Evolutionary conservation across 164 flowering plant species (phyloP), one percentile per base, ranked within the genome.

Genomic region (Malania oleifera): DNA sequence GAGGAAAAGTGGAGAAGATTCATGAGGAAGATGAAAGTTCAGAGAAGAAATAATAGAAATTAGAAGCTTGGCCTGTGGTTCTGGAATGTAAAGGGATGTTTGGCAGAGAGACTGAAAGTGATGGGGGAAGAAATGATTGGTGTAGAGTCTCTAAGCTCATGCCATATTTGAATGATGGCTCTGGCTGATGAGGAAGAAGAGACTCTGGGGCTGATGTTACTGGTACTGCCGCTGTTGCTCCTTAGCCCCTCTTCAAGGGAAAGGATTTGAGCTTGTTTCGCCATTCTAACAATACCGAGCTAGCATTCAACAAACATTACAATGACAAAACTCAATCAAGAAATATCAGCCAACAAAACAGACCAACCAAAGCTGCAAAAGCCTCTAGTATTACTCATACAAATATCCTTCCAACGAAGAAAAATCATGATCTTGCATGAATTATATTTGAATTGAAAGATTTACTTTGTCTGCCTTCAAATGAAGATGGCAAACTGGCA

Each of bases 41-140:
- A 62, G 66, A 41, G 80, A 72, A 13, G 89, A 81, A 6, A 90
- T 73, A 35, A 87, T 74, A 53, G 95, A 77, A 46, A 87, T 29
- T 5, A 91, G 70, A 60, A 89, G 80, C 70, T 79, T 87, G 24
- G 97, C 97, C 66, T 95, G 99, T 13, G 97, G 93, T 58, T 95
- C 97, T 0, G 97, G 87, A 5, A 91, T 86, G 59, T 77, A 80
- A 45, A 91, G 81, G 23, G 95, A 80, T 23, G 72, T 17, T 55
- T 74, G 80, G 38, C 84, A 82, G 54, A 91, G 75, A 25, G 96
- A 66, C 18, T 77, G 77, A 59, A 81, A 66, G 28, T 77, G 85
- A 29, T 70, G 72, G 15, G 80, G 56, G 18, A 49, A 53, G 55
- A n/a, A 87, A 79, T 17, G 71, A 48, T 20, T 74, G 71, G 12